Conservation (phyloP, 257 asterid species). For the Solanum verrucosum region DNA sequence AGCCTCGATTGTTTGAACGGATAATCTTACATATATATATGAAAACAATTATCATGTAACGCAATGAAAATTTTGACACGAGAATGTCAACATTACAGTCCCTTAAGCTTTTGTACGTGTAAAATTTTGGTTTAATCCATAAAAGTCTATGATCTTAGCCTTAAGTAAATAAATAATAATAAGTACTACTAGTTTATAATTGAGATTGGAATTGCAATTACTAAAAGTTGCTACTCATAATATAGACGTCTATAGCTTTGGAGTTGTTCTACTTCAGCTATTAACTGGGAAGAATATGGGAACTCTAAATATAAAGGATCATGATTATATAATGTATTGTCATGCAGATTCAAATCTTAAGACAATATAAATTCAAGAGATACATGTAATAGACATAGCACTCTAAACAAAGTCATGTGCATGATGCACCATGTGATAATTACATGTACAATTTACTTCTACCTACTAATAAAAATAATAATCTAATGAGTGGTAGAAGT, state of each 20-base stretch:
- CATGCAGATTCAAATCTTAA: neutral
- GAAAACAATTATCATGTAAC: neutral
- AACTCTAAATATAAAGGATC: neutral
- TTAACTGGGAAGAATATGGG: neutral
- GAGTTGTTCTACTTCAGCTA: neutral
- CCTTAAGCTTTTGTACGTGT: neutral
- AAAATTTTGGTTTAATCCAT: neutral
- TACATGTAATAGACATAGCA: neutral
- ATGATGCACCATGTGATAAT: neutral
- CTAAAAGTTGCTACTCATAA: neutral
- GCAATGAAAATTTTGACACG: neutral
- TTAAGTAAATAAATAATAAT: neutral
- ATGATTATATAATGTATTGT: neutral
- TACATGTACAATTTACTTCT: neutral
- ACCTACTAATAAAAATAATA: neutral
- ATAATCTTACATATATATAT: neutral
- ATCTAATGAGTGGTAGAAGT: neutral
- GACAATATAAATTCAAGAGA: neutral
- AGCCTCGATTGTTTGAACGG: too few species aligned
- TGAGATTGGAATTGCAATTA: neutral
- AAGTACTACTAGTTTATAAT: neutral
- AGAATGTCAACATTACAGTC: neutral
- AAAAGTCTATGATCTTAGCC: neutral
- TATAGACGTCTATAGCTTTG: neutral
- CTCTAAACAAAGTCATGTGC: neutral